Evolutionary conservation across 352 stramenopile species (phyloP).

Genomic region (Globisporangium perplexum): DNA sequence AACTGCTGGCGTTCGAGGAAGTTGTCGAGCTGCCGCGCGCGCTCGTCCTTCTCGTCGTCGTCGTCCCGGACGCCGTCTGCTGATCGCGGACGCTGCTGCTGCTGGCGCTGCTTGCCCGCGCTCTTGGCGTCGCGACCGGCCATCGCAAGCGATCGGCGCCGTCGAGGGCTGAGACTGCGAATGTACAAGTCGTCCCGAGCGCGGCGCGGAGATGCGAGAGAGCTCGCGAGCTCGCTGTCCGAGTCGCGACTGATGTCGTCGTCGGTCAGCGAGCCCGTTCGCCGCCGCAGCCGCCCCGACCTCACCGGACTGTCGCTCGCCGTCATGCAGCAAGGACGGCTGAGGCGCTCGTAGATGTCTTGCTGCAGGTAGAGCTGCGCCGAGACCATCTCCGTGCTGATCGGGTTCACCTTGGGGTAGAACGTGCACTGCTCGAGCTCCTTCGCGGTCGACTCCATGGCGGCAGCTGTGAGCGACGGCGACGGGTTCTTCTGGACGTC

Average conservation of each 20-base stretch:
- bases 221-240: constrained; percentile 13
- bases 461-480: constrained; percentile 37
- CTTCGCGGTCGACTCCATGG: constrained; percentile 50
- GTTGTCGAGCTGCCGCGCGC: constrained; percentile 45
- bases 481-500: constrained; percentile 27
- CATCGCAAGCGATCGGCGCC: constrained; percentile 6
- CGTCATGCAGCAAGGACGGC: constrained; percentile 36
- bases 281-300: constrained; percentile 10
- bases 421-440: constrained; percentile 78
- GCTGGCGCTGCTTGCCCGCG: not conserved
- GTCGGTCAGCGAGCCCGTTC: constrained; percentile 13
- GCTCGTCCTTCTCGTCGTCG: constrained; percentile 46
- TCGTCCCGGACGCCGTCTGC: constrained; percentile 33
- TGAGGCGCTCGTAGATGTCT: constrained; percentile 83
- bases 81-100: constrained; percentile 41
- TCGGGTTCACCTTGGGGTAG: constrained; percentile 68
- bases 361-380: constrained; percentile 82
- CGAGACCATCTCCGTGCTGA: constrained; percentile 72
- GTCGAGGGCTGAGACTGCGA: constrained; percentile 13
- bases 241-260: constrained; percentile 16
- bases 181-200: constrained; percentile 60
- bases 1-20: constrained; percentile 76
- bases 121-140: constrained; percentile 1
- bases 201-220: constrained; percentile 16
- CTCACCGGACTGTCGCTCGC: constrained; percentile 9